These are phyloP conservation scores for Alternaria alternata DNA, from an alignment of 2,329 filamentous ascomycete species.

Conservation along the genomic window DNA sequence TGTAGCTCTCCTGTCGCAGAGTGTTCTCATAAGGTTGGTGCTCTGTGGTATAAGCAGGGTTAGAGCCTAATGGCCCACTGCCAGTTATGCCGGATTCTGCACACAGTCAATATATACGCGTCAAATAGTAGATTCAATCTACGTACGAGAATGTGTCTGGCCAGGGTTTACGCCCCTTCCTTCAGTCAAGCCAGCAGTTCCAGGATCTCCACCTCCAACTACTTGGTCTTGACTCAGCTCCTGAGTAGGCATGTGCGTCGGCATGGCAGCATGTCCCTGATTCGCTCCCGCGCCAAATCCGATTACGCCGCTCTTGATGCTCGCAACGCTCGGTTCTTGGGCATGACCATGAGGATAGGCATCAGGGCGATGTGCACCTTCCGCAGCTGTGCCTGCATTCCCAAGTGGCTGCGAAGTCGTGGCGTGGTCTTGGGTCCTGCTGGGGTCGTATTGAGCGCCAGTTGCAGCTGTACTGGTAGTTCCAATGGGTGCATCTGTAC, in stretches of 20 bases:
- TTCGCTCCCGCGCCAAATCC: conserved; percentile 38
- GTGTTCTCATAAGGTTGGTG: conserved; percentile 19
- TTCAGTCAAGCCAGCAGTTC: conserved; percentile 18
- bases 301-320: conserved; percentile 53
- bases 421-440: conserved; percentile 1
- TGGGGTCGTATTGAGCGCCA: neutral
- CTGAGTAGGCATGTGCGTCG: conserved; percentile 22
- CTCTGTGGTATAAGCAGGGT: neutral
- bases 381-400: conserved; percentile 5
- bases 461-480: neutral
- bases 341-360: conserved; percentile 14
- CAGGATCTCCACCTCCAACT: conserved; percentile 26
- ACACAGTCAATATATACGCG: conserved; percentile 15
- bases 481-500: conserved; percentile 16
- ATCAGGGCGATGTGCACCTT: conserved; percentile 28
- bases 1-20: conserved; percentile 25
- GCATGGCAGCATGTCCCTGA: conserved; percentile 38
- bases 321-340: conserved; percentile 43
- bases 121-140: conserved; percentile 13
- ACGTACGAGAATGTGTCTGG: conserved; percentile 30
- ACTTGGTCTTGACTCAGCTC: conserved; percentile 26
- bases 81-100: conserved; percentile 12
- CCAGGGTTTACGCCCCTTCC: conserved; percentile 12
- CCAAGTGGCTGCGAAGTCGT: conserved; percentile 5
- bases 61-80: conserved; percentile 7